Conservation (phyloP, 2,329 filamentous ascomycete genomes). For the Colletotrichum noveboracense region DNA sequence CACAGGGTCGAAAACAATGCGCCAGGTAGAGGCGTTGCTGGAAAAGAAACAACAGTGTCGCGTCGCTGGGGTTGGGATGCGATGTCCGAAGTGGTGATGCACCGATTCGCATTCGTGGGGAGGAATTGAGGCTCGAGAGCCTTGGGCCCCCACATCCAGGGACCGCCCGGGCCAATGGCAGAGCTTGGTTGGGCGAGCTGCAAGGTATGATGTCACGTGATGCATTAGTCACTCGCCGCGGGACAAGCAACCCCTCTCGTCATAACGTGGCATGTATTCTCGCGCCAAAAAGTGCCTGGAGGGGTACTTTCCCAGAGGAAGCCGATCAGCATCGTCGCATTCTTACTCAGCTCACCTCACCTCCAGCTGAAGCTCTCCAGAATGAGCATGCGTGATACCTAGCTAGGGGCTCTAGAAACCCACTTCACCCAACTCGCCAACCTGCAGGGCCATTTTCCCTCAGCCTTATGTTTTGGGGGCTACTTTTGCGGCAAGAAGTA, state of each 20-base stretch:
- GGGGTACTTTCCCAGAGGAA: background rate
- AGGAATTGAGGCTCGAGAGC: conserved; percentile 22
- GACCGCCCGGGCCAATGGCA: background rate
- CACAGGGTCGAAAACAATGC: conserved; percentile 18
- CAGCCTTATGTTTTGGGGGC: background rate
- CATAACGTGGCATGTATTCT: background rate
- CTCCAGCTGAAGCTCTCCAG: background rate
- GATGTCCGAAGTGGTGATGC: conserved; percentile 21
- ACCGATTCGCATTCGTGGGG: conserved; percentile 18
- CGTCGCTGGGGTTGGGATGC: conserved; percentile 18
- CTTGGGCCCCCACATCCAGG: conserved; percentile 11
- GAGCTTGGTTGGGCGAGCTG: background rate
- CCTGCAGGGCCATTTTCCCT: background rate
- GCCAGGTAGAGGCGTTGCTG: background rate
- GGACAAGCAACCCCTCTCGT: background rate
- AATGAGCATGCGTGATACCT: background rate
- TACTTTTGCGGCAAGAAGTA: background rate
- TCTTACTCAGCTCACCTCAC: background rate
- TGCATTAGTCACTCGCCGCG: background rate
- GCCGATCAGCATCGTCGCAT: background rate
- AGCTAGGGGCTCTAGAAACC: background rate
- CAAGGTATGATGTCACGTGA: background rate
- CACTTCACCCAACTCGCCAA: background rate
- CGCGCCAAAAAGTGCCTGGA: background rate
- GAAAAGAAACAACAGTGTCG: conserved; percentile 17